A percentile compares a stretch with the other conserved stretches of the same genome.
These are phyloP conservation scores for Apiotrichum montevideense DNA, from an alignment of 1,284 basidiomycete genomes.

Conservation along the genomic window DNA sequence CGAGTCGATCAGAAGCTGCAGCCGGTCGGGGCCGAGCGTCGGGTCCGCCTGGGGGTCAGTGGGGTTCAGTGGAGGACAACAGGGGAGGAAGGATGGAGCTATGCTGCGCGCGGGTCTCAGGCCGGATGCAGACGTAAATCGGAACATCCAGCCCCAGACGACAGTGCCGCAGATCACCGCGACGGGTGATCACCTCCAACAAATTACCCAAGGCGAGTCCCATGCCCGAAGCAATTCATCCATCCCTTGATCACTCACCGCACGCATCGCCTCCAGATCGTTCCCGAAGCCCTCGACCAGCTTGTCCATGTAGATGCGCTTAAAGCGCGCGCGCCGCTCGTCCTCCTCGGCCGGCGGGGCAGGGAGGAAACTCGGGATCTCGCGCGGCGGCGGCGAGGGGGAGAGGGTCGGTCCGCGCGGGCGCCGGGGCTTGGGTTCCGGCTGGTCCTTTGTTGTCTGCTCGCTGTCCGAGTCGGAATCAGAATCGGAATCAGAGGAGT, in stretches of 20 bases:
- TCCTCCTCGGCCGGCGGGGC: slow-evolving; percentile 19
- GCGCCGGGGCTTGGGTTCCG: neutral
- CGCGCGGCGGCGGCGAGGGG: slow-evolving; percentile 18
- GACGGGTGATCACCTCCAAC: too few relatives aligned
- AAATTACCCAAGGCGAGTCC: too few relatives aligned
- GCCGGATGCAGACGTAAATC: too few relatives aligned
- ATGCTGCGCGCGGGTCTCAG: too few relatives aligned
- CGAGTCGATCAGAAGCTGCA: slow-evolving; percentile 44
- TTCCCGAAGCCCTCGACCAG: slow-evolving; percentile 44
- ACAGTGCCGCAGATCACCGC: too few relatives aligned
- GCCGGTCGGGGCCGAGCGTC: slow-evolving; percentile 32
- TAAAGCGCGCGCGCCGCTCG: slow-evolving; percentile 34
- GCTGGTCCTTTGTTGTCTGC: neutral
- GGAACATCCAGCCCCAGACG: too few relatives aligned
- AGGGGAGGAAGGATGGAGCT: too few relatives aligned
- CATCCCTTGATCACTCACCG: slow-evolving; percentile 24
- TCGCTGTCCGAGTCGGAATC: slow-evolving; percentile 27
- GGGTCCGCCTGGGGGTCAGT: slow-evolving; percentile 27
- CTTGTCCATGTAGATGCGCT: slow-evolving; percentile 45
- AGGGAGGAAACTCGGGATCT: slow-evolving; percentile 18
- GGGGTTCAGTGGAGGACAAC: too few relatives aligned
- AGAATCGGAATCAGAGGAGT: slow-evolving; percentile 21
- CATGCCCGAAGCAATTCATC: too few relatives aligned
- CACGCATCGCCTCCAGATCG: slow-evolving; percentile 42
- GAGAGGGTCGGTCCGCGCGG: slow-evolving; percentile 17